Evolutionary conservation across 352 stramenopile species (phyloP), one percentile per base, ranked within the genome.

Genomic region (Phytophthora parvispora): DNA sequence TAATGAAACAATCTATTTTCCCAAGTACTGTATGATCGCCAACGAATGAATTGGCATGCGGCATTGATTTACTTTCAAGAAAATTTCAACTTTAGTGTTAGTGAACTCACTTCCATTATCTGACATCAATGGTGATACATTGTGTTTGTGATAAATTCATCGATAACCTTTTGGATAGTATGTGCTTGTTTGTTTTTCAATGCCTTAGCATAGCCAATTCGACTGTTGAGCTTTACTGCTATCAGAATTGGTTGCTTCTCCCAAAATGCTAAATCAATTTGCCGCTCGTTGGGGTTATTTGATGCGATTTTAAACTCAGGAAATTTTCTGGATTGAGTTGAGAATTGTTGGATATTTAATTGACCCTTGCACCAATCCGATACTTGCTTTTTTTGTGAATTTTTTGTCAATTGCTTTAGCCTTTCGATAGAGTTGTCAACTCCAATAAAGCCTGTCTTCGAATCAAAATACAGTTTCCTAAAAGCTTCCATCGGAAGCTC

Each of bases 1-100:
- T 28, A 60, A 64, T 74, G 60, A 74, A 74, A 22, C 67, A 43
- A 47, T 74, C 67, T 4, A 74, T 74, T 43, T 70, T 70, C 6
- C 67, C 60, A 51, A 74, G 52, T 20, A 53, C 62, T n/a, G 32
- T 52, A 40, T 74, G 67, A 60, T 74, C 67, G 1, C 67, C 67
- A 40, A 47, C 16, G n/a, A 66, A 50, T 13, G 60, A 47, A 42
- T 74, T 74, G 15, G 32, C 67, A 27, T 66, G 67, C 4, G 62
- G 56, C 29, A 74, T 60, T 18, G 50, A 38, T 29, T 61, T 60
- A 16, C 4, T 43, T 22, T 28, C 53, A 60, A 22, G 65, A 51
- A 51, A 49, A 61, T 2, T 59, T 74, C 31, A 25, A 66, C 54
- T 5, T 28, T 50, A 34, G 56, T 34, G 22, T 64, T 66, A 4